A percentile compares a stretch with the other conserved stretches of the same genome.
phyloP scores from a whole-genome alignment of 2,329 filamentous ascomycete species.

The Coniochaeta ligniaria region DNA sequence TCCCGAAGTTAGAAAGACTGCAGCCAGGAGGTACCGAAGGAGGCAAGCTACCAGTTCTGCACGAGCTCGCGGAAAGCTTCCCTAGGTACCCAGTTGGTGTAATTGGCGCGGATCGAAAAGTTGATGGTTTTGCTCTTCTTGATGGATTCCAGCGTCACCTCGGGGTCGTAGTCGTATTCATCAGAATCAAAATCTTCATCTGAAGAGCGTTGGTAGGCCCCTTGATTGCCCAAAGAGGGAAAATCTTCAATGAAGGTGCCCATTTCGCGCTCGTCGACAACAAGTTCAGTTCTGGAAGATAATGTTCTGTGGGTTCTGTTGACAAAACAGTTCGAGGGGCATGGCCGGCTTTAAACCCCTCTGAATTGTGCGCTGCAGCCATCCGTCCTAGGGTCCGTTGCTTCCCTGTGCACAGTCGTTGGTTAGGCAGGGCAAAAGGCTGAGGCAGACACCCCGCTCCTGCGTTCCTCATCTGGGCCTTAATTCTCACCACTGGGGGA shows the following conservation, averaged over 20 bases:
- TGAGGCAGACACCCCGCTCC: not conserved
- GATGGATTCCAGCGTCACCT: not conserved
- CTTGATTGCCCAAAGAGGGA: not conserved
- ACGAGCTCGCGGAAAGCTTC: constrained; percentile 25
- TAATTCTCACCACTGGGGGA: not conserved
- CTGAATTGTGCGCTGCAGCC: not conserved
- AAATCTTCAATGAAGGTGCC: not conserved
- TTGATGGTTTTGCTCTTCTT: constrained; percentile 5
- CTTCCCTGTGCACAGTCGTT: not conserved
- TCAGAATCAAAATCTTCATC: not conserved
- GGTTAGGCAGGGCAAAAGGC: not conserved
- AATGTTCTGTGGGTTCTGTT: not conserved
- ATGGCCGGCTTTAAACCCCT: not conserved
- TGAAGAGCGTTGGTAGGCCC: not conserved
- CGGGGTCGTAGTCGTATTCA: not conserved
- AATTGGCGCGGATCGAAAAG: constrained; percentile 6
- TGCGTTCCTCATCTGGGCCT: not conserved
- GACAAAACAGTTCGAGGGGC: not conserved
- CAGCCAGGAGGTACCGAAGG: not conserved
- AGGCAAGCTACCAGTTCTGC: constrained; percentile 21
- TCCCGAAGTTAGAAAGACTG: constrained; percentile 3
- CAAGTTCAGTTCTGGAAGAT: not conserved
- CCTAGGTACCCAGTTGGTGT: constrained; percentile 8
- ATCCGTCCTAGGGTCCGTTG: not conserved
- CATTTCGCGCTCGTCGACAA: not conserved